Percentiles rank a stretch among this genome's conserved stretches.
Conservation (phyloP, 768 basidiomycete species). For the Pulveroboletus sp. region DNA sequence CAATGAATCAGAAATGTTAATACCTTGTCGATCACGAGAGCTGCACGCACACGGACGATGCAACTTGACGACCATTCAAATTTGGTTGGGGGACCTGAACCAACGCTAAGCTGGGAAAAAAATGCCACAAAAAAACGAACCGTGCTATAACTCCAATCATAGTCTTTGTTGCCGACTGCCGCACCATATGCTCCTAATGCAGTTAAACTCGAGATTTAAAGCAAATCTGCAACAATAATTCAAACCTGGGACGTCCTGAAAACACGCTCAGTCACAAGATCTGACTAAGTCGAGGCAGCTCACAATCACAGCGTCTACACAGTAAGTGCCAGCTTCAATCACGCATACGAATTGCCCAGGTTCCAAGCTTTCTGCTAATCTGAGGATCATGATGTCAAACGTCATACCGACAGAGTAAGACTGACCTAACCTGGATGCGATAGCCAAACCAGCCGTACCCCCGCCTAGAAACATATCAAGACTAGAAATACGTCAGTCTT, state of each 20-base stretch:
- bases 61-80: not conserved
- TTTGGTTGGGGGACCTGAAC: constrained; percentile 14
- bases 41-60: constrained; percentile 4
- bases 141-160: constrained; percentile 16
- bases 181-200: constrained; percentile 5
- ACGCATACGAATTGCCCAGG: constrained; percentile 16
- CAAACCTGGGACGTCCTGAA: constrained; percentile 19
- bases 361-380: constrained; percentile 12
- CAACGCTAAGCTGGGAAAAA: not conserved
- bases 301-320: constrained; percentile 10
- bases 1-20: not conserved
- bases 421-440: constrained; percentile 12
- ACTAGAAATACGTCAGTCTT: not conserved
- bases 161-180: constrained; percentile 4
- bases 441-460: constrained; percentile 15
- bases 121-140: not conserved
- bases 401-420: too few relatives aligned
- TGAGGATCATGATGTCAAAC: too few relatives aligned
- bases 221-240: not conserved
- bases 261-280: not conserved
- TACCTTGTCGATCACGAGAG: not conserved
- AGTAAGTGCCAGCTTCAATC: constrained; percentile 15
- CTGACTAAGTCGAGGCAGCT: not conserved
- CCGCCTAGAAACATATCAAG: constrained; percentile 7
- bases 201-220: not conserved